Percentiles rank a stretch among this genome's conserved stretches.
phyloP scores from a whole-genome alignment of 176 grass and related monocot genomes.

The Aegilops speltoides region DNA sequence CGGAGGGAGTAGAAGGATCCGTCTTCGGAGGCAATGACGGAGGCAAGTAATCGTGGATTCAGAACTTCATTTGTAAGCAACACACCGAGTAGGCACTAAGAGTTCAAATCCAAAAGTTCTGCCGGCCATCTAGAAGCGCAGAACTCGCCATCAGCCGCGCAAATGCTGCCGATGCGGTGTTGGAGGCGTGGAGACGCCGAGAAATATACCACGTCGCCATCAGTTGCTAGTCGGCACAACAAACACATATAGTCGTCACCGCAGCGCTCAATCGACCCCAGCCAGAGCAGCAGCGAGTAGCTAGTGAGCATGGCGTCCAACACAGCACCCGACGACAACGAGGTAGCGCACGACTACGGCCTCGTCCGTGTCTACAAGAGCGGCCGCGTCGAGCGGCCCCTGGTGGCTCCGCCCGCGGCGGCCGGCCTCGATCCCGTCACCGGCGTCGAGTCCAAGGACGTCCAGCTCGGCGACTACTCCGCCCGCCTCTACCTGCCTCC shows the following conservation, averaged over 20 bases:
- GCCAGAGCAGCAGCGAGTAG: not conserved
- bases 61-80: not conserved
- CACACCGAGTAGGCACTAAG: not conserved
- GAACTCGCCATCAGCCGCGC: not conserved
- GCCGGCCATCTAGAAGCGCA: slow-evolving; percentile 7
- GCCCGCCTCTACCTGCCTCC: slow-evolving; percentile 46
- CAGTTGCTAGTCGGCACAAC: not conserved
- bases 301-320: slow-evolving; percentile 19
- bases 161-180: not conserved
- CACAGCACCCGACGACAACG: not conserved
- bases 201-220: not conserved
- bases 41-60: not conserved
- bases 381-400: slow-evolving; percentile 49
- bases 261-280: not conserved
- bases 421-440: slow-evolving; percentile 31
- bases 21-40: not conserved
- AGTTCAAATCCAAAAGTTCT: not conserved
- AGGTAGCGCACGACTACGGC: slow-evolving; percentile 37
- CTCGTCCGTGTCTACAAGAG: slow-evolving; percentile 45
- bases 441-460: slow-evolving; percentile 49
- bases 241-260: not conserved
- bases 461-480: slow-evolving; percentile 31
- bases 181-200: not conserved
- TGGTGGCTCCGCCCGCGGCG: not conserved
- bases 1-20: not conserved